Evolutionary conservation across 1,284 basidiomycete species (phyloP), one percentile per base, ranked within the genome.

Genomic region (Cutaneotrichosporon sp.): DNA sequence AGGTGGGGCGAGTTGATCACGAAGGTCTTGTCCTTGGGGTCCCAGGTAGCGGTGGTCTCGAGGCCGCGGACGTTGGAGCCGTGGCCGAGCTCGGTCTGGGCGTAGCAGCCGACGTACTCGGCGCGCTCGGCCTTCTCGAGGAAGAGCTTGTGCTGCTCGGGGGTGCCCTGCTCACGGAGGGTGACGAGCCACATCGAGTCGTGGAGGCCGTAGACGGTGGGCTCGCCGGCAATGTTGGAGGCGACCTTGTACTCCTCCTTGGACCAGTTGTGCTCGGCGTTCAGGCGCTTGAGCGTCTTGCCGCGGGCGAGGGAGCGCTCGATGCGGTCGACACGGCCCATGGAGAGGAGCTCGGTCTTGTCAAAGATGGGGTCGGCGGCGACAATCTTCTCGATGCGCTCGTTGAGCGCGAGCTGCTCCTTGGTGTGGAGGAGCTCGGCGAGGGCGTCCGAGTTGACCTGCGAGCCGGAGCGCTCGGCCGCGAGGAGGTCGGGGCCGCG

Each of bases 21-120:
- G 57, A 84, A 85, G 66, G 85, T 83, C 74, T 85, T 83, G 18
- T 82, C 77, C 55, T 73, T 65, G 25, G 76, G 74, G 71, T 84
- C 83, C 64, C 84, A 84, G 2, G 83, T 84, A 0, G 84, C 83
- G 4, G 84, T 85, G 29, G 84, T 85, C 72, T 85, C 83, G 55
- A 85, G 78, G n/a, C 84, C 84, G 6, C 84, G 84, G 29, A 85
- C 83, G 69, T 85, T 85, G 52, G 80, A 81, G 45, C 83, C 83
- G 71, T 83, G 81, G 13, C 77, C 79, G 18, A 77, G 68, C 60
- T 78, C 75, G 29, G 78, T 85, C 83, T 85, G 84, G 55, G 82
- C 83, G 66, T 85, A 85, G 71, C 84, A 85, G 16, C 84, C 84
- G 54, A 83, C 82, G 63, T 83, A 53, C 58, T 63, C 47, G 58